These are phyloP conservation scores for Arabis hirsuta DNA, from an alignment of 345 rosid genomes.

Conservation along the genomic window DNA sequence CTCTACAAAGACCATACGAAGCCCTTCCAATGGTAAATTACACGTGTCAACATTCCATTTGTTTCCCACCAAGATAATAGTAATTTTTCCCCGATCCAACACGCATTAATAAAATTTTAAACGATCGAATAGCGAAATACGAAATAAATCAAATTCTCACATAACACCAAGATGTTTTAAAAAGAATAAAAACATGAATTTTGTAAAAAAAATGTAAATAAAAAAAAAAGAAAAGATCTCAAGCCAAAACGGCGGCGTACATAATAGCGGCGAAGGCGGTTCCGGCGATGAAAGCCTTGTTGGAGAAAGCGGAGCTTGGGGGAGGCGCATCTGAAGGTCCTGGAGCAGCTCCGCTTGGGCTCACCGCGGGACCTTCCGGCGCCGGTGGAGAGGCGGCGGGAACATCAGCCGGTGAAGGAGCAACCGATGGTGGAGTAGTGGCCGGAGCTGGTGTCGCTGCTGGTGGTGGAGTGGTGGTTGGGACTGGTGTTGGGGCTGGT, in stretches of 20 bases:
- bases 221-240: conserved; percentile 6
- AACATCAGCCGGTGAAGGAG: conserved; percentile 43
- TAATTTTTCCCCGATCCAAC: conserved; percentile 23
- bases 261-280: conserved; percentile 59
- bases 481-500: conserved; percentile 29
- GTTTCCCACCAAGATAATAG: conserved; percentile 25
- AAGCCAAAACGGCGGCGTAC: conserved; percentile 52
- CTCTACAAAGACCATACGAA: conserved; percentile 22
- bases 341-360: conserved; percentile 36
- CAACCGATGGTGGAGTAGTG: conserved; percentile 28
- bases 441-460: conserved; percentile 37
- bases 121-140: conserved; percentile 20
- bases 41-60: conserved; percentile 37
- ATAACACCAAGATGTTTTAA: conserved; percentile 29
- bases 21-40: conserved; percentile 18
- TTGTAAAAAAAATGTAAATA: not conserved
- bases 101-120: conserved; percentile 6
- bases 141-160: conserved; percentile 41
- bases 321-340: conserved; percentile 38
- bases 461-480: conserved; percentile 40
- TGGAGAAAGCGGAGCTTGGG: conserved; percentile 38
- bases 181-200: not conserved
- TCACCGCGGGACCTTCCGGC: conserved; percentile 32
- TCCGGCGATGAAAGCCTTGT: conserved; percentile 51
- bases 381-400: conserved; percentile 43